phyloP scores from a whole-genome alignment of 2,329 filamentous ascomycete species.

The Fusarium chlamydosporum region DNA sequence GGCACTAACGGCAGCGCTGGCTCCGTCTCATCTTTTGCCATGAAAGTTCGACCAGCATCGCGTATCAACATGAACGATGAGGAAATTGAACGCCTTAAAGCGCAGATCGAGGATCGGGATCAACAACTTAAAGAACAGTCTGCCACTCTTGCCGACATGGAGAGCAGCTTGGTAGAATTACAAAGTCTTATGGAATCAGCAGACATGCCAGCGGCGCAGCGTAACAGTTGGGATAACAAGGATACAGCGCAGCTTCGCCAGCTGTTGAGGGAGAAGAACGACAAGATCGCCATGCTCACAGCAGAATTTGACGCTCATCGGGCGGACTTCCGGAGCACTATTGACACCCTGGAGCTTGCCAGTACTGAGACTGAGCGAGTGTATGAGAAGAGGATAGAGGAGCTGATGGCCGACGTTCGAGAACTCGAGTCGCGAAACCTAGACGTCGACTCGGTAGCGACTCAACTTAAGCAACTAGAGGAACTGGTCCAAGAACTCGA shows the following conservation, averaged over 20 bases:
- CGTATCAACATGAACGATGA: constrained; percentile 71
- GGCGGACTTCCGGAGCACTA: constrained; percentile 95
- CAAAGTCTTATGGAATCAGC: constrained; percentile 75
- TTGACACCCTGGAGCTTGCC: constrained; percentile 95
- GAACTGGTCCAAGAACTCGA: constrained; percentile 97
- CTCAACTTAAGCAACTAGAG: constrained; percentile 93
- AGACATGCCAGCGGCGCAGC: constrained; percentile 59
- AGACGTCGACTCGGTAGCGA: constrained; percentile 91
- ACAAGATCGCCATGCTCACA: constrained; percentile 93
- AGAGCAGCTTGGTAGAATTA: constrained; percentile 85
- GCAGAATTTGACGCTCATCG: constrained; percentile 95
- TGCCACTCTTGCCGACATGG: constrained; percentile 87
- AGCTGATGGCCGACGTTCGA: constrained; percentile 84
- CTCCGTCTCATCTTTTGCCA: constrained; percentile 68
- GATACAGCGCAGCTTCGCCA: constrained; percentile 83
- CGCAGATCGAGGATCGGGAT: constrained; percentile 86
- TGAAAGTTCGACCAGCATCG: constrained; percentile 67
- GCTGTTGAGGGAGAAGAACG: constrained; percentile 93
- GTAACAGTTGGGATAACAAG: constrained; percentile 72
- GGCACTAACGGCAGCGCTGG: constrained; percentile 68
- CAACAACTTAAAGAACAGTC: constrained; percentile 91
- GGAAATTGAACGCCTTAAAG: constrained; percentile 79
- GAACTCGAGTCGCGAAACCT: constrained; percentile 86
- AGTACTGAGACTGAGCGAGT: constrained; percentile 96
- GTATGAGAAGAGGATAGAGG: constrained; percentile 93